Base-by-base conservation (phyloP, 1,139 yeast species). In the Nakaseomyces bracarensis region DNA sequence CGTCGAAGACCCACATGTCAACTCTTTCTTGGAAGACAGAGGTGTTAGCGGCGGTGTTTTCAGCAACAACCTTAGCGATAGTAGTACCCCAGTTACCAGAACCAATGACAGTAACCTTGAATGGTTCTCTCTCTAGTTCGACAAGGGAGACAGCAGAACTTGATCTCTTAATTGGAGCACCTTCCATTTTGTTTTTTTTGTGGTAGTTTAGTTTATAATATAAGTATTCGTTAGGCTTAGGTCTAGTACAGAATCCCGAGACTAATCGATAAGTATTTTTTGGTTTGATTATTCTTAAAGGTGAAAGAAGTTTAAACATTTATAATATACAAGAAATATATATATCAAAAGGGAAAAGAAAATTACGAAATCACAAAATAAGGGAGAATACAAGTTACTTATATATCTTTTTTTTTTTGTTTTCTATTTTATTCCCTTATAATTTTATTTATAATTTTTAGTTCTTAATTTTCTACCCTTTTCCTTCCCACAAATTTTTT, bases 11-110 rank as follows among this genome's bases (percentile, higher is more conserved):
- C 96, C 97, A 87, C 96, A 89, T 87, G 54, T 77, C 76, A 37
- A 87, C 96, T 41, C 74, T 67, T 45, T 68, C 65, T 42, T 75
- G 74, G 61, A 89, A 87, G 50, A 83, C 65, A 34, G 75, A 69
- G 13, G 86, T 77, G 65, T 82, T 74, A 52, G 74, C 80, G 29
- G 70, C 70, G 39, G 87, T 70, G 66, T 86, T 86, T 65, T 89
- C 96, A 28, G 95, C 89, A 28, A 86, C 79, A 43, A 87, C 80
- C 67, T 89, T 87, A 51, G 96, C 95, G 44, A 87, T 86, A 4
- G 96, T 87, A 34, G 95, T 85, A 46, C 97, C 97, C 95, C 89
- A 81, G 62, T 81, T 81, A 54, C 89, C 89, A 10, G 86, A 79
- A 30, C 89, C 89, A 47, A 81, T 74, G 46, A 81, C 61, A 20